A percentile compares a stretch with the other conserved stretches of the same genome.
phyloP scores from a whole-genome alignment of 2,329 filamentous ascomycete species.

The Helotiales sp. region DNA sequence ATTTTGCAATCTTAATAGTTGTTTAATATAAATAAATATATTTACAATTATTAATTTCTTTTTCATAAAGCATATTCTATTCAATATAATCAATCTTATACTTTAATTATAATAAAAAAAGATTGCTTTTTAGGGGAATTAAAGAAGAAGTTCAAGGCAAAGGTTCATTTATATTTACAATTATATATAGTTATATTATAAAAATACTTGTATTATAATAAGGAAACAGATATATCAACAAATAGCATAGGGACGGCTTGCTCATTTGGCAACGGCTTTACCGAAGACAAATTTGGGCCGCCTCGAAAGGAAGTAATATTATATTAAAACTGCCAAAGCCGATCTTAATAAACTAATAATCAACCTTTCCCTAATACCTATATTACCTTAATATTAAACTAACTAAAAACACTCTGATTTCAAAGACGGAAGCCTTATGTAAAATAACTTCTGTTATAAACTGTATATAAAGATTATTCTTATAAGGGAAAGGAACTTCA shows the following conservation, averaged over 20 bases:
- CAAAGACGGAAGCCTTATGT: conserved; percentile 14
- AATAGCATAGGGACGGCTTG: too few species aligned
- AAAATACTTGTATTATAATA: too few species aligned
- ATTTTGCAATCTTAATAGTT: background rate
- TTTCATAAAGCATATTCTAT: background rate
- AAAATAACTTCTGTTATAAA: conserved; percentile 52
- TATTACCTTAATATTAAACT: conserved; percentile 2
- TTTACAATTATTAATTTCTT: background rate
- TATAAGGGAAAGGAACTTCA: conserved; percentile 46
- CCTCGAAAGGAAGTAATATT: conserved; percentile 16
- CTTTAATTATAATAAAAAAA: background rate
- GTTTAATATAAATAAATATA: background rate
- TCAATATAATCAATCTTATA: background rate
- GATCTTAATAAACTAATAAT: conserved; percentile 16
- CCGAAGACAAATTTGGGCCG: too few species aligned
- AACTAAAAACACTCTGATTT: conserved; percentile 26
- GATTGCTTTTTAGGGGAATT: background rate
- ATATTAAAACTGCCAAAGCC: conserved; percentile 26
- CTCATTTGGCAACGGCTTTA: too few species aligned
- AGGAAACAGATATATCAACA: too few species aligned
- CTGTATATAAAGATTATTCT: conserved; percentile 48
- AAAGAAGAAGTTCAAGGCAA: background rate
- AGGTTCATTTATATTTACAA: background rate
- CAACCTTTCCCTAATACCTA: conserved; percentile 22
- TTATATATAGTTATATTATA: too few species aligned